Percentiles rank a stretch among this genome's conserved stretches.
Conservation (phyloP, 2,329 filamentous ascomycete species). For the Microsporum audouinii region DNA sequence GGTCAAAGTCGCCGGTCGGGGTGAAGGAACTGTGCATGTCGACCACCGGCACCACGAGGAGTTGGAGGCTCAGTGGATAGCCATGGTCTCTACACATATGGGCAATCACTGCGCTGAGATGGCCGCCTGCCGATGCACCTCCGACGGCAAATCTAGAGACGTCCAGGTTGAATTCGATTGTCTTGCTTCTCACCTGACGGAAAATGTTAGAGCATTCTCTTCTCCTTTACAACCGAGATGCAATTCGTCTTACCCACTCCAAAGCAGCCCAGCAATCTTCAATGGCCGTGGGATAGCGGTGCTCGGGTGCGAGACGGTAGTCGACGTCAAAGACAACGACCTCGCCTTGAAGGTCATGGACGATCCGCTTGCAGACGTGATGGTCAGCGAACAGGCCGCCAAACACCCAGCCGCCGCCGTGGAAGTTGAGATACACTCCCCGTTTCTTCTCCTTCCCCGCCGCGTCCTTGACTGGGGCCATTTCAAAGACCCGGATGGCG, state of each 20-base stretch:
- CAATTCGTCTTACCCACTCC: slow-evolving; percentile 24
- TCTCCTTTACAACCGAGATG: background rate
- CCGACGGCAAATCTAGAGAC: slow-evolving; percentile 27
- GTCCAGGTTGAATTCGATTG: slow-evolving; percentile 27
- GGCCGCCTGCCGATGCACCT: slow-evolving; percentile 31
- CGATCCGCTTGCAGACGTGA: slow-evolving; percentile 33
- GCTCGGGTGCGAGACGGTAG: slow-evolving; percentile 33
- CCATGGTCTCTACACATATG: slow-evolving; percentile 29
- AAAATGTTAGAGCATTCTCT: background rate
- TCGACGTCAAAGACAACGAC: slow-evolving; percentile 36
- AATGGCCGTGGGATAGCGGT: slow-evolving; percentile 28
- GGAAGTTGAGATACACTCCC: slow-evolving; percentile 34
- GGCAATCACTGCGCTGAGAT: slow-evolving; percentile 29
- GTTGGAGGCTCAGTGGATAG: slow-evolving; percentile 28
- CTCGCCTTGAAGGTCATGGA: slow-evolving; percentile 27
- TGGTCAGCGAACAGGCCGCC: slow-evolving; percentile 29
- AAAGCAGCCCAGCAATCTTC: slow-evolving; percentile 33
- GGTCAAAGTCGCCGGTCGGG: slow-evolving; percentile 25
- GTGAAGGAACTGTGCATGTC: slow-evolving; percentile 30
- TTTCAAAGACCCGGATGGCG: slow-evolving; percentile 32
- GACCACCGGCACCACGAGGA: slow-evolving; percentile 28
- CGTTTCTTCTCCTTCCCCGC: slow-evolving; percentile 22
- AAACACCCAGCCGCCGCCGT: slow-evolving; percentile 36
- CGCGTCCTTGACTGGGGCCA: slow-evolving; percentile 18
- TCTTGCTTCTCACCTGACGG: slow-evolving; percentile 24